phyloP scores from a whole-genome alignment of 2,329 filamentous ascomycete genomes.

The Triangularia verruculosa region DNA sequence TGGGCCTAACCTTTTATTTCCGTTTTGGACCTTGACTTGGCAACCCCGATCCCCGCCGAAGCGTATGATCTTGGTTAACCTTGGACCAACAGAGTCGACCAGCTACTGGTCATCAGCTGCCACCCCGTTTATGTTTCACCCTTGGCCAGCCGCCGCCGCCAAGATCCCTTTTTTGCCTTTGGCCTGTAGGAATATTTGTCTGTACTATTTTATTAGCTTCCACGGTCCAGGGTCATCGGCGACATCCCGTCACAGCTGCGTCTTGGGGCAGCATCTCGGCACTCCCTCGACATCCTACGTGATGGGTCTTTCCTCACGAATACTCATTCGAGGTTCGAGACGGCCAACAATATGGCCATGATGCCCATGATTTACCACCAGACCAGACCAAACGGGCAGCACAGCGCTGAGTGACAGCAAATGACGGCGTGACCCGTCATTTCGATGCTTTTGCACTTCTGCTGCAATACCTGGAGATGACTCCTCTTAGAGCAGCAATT shows the following conservation, averaged over 20 bases:
- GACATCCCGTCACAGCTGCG: neutral
- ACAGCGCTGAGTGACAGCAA: neutral
- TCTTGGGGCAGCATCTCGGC: too few species aligned
- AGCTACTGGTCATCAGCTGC: neutral
- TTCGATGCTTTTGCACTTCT: neutral
- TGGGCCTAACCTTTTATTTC: neutral
- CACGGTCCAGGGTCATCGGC: neutral
- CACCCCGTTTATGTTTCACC: neutral
- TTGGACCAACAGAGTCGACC: neutral
- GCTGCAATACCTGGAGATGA: neutral
- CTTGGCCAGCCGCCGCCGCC: neutral
- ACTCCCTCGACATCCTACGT: neutral
- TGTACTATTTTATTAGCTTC: constrained; percentile 11
- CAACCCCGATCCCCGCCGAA: neutral
- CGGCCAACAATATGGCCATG: neutral
- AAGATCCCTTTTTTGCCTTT: constrained; percentile 10
- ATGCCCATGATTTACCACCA: neutral
- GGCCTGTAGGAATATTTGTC: constrained; percentile 26
- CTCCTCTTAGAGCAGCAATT: neutral
- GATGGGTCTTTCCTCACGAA: neutral
- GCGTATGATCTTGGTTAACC: neutral
- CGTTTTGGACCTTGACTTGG: neutral
- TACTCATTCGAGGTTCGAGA: neutral
- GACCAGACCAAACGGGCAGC: neutral
- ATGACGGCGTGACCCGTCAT: neutral